Percentiles rank a stretch among this genome's conserved stretches.
Evolutionary conservation across 208 protist genomes (phyloP).

Genomic region (Trypanosoma melophagium): DNA sequence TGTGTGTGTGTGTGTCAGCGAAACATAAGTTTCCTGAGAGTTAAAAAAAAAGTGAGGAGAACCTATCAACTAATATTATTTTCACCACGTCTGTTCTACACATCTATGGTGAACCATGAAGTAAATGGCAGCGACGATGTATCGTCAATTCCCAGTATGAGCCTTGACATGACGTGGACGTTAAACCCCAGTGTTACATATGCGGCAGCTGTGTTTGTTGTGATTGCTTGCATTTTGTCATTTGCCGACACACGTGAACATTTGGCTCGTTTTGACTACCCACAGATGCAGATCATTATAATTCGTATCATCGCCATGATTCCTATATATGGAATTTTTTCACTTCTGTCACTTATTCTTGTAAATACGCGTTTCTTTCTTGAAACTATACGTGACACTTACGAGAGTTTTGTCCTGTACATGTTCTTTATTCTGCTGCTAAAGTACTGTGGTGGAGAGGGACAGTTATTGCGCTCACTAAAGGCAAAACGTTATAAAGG

Average conservation of each 20-base stretch:
- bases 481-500: slow-evolving; percentile 74
- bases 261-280: slow-evolving; percentile 72
- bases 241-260: slow-evolving; percentile 70
- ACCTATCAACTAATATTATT: not conserved
- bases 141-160: slow-evolving; percentile 14
- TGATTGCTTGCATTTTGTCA: slow-evolving; percentile 61
- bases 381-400: slow-evolving; percentile 79
- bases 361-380: slow-evolving; percentile 70
- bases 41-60: not conserved
- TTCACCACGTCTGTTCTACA: not conserved
- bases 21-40: not conserved
- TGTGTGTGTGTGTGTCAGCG: no score
- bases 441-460: slow-evolving; percentile 84
- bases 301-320: slow-evolving; percentile 90
- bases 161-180: slow-evolving; percentile 60
- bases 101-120: not conserved
- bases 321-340: slow-evolving; percentile 83
- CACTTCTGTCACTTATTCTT: slow-evolving; percentile 58
- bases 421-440: slow-evolving; percentile 91
- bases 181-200: slow-evolving; percentile 48
- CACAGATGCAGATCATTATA: slow-evolving; percentile 74
- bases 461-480: slow-evolving; percentile 73
- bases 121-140: not conserved
- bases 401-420: slow-evolving; percentile 92
- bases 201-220: slow-evolving; percentile 41